Evolutionary conservation across 768 basidiomycete species (phyloP).

Genomic region (Lactarius sp.): DNA sequence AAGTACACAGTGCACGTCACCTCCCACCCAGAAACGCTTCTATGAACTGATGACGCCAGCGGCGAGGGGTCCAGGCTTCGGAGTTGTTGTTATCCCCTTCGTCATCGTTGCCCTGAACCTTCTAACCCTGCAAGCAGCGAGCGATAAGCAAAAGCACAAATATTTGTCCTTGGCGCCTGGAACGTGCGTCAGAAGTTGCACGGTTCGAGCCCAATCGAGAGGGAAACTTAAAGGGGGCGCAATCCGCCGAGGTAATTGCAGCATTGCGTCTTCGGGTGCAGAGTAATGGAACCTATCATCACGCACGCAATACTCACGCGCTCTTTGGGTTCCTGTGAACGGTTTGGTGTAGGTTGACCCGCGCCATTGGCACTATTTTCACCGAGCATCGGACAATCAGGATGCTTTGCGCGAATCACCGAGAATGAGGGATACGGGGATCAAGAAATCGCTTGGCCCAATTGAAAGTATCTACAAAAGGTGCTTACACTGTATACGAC

Average conservation of each 20-base stretch:
- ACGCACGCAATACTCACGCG: slow-evolving; percentile 2
- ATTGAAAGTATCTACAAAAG: neutral
- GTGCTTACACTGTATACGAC: slow-evolving; percentile 7
- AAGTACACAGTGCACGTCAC: neutral
- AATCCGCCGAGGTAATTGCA: slow-evolving; percentile 9
- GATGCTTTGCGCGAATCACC: neutral
- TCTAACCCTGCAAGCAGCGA: neutral
- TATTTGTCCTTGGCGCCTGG: neutral
- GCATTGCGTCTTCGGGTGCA: slow-evolving; percentile 12
- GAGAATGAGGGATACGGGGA: neutral
- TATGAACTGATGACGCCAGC: slow-evolving; percentile 17
- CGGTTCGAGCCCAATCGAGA: neutral
- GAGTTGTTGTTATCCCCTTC: slow-evolving; percentile 10
- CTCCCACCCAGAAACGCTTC: neutral
- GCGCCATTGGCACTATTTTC: neutral
- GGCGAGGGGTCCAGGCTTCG: slow-evolving; percentile 14
- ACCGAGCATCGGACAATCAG: neutral
- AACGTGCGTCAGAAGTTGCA: slow-evolving; percentile 2
- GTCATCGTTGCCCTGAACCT: slow-evolving; percentile 19
- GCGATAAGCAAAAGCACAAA: slow-evolving; percentile 17
- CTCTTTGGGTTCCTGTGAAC: neutral
- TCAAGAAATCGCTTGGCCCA: neutral
- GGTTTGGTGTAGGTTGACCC: neutral
- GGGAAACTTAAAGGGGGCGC: slow-evolving; percentile 1
- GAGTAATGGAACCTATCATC: neutral